Base-by-base conservation (phyloP, 1,284 basidiomycete genomes). In the Schizophyllum commune region DNA sequence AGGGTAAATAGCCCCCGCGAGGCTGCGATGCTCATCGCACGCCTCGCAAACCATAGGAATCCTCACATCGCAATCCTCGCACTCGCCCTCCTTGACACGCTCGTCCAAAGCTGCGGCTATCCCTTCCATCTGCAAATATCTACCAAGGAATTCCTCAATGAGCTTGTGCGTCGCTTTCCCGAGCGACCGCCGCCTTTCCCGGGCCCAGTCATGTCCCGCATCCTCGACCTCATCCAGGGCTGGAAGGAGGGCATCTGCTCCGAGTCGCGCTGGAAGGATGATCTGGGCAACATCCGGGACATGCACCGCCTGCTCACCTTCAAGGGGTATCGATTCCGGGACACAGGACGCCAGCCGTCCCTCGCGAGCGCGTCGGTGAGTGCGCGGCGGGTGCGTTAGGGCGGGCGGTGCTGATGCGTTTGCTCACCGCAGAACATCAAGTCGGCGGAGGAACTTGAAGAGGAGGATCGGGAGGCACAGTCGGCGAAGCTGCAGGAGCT, bases 141-240 rank as follows among this genome's bases (percentile, higher is more conserved):
- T n/a, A 99, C 97, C 22, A 99, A 99, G 72, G 97, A 98, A 72
- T 99, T 99, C 71, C 81, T 99, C 20, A 99, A 99, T 75, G 96
- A 98, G 74, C 90, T 99, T 69, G 97, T 99, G 27, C 88, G 96
- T 55, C 85, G 96, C 63, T 99, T 99, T 74, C 97, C 97, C 8
- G 97, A 99, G 75, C 86, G 96, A 53, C 96, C 96, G 2, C 96
- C 97, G 0, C 91, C 94, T 8, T 96, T 97, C 72, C 93, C 94
- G 0, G 92, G 93, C 5, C 89, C 94, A 15, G 91, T 97, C 65
- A 98, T 98, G 95, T 86, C 88, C 9, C 86, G 92, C 67, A 96
- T 98, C 66, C 78, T 99, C 32, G 95, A 98, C 68, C 83, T 97
- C 66, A 95, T 99, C 59, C 86, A 97, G 70, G 81, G 84, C 62